Evolutionary conservation across 208 protist genomes (phyloP), one percentile per base, ranked within the genome.

Genomic region (Phytomonas sp.): DNA sequence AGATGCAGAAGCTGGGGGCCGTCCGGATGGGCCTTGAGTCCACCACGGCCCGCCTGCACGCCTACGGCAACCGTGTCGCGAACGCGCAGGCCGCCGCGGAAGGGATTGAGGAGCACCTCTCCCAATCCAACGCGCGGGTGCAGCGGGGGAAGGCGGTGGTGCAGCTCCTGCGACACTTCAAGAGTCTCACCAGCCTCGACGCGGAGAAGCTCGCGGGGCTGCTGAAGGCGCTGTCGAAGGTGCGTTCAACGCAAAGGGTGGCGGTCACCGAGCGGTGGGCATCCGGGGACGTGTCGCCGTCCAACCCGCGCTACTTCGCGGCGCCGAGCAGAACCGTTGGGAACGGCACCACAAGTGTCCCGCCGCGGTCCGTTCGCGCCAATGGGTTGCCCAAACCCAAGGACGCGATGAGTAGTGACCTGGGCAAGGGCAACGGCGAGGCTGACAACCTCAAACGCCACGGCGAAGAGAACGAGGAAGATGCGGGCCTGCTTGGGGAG

Each of bases 51-150:
- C 70, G 87, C 2, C 71, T 95, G 74, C 85, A 92, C 62, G 72
- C 80, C 63, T 93, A 92, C 71, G 89, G 93, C 73, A 86, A 91
- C 70, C 81, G 83, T 51, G 83, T 95, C 63, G 82, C 77, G 67
- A 95, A 95, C 73, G 89, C 89, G 31, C 77, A 89, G 68, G 81
- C 85, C 11, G 83, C 89, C 8, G 93, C 84, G n/a, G 87, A 85
- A 0, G 89, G 89, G 60, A 93, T 95, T 68, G 89, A 95, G 80
- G 84, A 92, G 75, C 89, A 95, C 68, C 70, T 95, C 2, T 66
- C 83, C 30, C 87, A 93, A 68, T 91, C 87, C 15, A 95, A 93
- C 66, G 81, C 89, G 36, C 85, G 89, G 1, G 85, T 93, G 71
- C 78, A 87, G 71, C 87, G 89, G 5, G 87, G 87, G 31, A 82